Evolutionary conservation across 164 flowering plant genomes (phyloP).

Genomic region (Houttuynia cordata): DNA sequence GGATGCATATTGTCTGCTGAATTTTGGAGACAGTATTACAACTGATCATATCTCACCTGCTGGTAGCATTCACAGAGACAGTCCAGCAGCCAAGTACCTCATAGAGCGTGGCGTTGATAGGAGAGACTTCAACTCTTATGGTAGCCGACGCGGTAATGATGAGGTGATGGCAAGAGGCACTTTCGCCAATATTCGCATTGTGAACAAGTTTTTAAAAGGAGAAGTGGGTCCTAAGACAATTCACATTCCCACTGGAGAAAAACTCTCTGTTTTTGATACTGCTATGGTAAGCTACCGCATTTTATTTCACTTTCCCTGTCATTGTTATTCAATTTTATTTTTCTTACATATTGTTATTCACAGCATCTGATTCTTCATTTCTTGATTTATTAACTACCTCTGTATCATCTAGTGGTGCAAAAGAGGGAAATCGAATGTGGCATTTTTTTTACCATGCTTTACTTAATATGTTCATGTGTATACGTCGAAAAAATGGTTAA

Average conservation of each 20-base stretch:
- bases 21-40: constrained; percentile 72
- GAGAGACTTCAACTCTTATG: constrained; percentile 63
- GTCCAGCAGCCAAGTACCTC: constrained; percentile 63
- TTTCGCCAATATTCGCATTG: constrained; percentile 60
- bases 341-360: not conserved
- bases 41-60: constrained; percentile 82
- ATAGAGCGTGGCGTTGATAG: constrained; percentile 60
- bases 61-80: constrained; percentile 75
- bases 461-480: no score
- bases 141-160: constrained; percentile 74
- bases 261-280: constrained; percentile 50
- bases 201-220: constrained; percentile 53
- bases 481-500: no score
- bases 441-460: no score
- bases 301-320: no score
- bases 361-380: not conserved
- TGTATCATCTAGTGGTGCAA: no score
- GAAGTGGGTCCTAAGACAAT: constrained; percentile 72
- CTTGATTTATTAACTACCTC: no score
- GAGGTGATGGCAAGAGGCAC: constrained; percentile 70
- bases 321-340: no score
- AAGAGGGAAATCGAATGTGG: no score
- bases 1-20: constrained; percentile 61
- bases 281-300: constrained; percentile 33
- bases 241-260: constrained; percentile 58